These are phyloP conservation scores for Paecilomyces formosus DNA, from an alignment of 2,329 filamentous ascomycete species.

Conservation along the genomic window DNA sequence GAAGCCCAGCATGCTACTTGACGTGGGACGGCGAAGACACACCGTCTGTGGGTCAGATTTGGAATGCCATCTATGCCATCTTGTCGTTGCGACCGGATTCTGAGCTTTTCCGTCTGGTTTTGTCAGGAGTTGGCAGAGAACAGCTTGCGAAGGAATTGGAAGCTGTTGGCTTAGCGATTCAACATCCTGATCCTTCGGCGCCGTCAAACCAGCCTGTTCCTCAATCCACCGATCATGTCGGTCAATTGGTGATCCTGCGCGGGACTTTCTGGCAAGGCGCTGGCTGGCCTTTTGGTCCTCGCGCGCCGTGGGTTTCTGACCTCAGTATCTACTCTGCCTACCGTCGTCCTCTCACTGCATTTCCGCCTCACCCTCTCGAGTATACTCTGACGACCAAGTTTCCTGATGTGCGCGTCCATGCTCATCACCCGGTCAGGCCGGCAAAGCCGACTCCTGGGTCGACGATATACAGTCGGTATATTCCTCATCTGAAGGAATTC, in stretches of 20 bases:
- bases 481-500: conserved; percentile 66
- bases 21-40: conserved; percentile 22
- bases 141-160: neutral
- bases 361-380: conserved; percentile 22
- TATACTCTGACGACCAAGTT: conserved; percentile 42
- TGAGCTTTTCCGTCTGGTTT: neutral
- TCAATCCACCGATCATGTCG: conserved; percentile 23
- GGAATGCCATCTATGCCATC: conserved; percentile 32
- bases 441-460: conserved; percentile 64
- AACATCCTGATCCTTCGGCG: conserved; percentile 32
- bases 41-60: conserved; percentile 30
- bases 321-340: conserved; percentile 24
- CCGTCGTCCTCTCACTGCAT: conserved; percentile 17
- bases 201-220: conserved; percentile 29
- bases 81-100: conserved; percentile 12
- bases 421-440: conserved; percentile 63
- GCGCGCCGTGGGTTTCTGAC: conserved; percentile 53
- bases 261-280: conserved; percentile 64
- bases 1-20: conserved; percentile 23
- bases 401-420: conserved; percentile 45
- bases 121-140: neutral
- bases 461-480: conserved; percentile 69
- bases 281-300: conserved; percentile 58
- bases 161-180: conserved; percentile 34
- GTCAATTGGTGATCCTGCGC: conserved; percentile 44